Percentiles rank a stretch among this genome's conserved stretches.
phyloP scores from a whole-genome alignment of 1,284 basidiomycete genomes.

The Ceratorhiza oryzae-sativae region DNA sequence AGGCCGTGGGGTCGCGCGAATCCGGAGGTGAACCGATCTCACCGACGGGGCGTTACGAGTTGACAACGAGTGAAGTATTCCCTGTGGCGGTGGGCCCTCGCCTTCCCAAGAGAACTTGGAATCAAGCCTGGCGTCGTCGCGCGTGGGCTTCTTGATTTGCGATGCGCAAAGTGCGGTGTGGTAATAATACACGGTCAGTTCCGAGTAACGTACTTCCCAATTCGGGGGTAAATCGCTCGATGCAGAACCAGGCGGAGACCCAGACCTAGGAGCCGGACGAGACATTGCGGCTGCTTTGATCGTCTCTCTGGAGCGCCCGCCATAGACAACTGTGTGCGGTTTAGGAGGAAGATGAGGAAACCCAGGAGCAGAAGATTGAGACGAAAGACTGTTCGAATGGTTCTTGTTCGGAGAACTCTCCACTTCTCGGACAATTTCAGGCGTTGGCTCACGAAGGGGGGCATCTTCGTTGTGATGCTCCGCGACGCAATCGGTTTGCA shows the following conservation, averaged over 20 bases:
- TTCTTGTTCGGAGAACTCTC: neutral
- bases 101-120: constrained; percentile 15
- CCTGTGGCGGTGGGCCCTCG: constrained; percentile 17
- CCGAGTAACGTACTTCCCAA: constrained; percentile 33
- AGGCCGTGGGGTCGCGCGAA: constrained; percentile 36
- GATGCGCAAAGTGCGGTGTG: constrained; percentile 22
- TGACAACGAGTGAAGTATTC: constrained; percentile 2
- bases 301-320: constrained; percentile 30
- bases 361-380: constrained; percentile 9
- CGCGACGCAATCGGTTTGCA: neutral
- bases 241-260: constrained; percentile 18
- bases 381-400: neutral
- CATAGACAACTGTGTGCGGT: constrained; percentile 16
- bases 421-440: neutral
- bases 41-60: constrained; percentile 37
- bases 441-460: neutral
- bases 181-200: constrained; percentile 33
- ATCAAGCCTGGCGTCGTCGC: constrained; percentile 32
- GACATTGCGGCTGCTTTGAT: constrained; percentile 33
- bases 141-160: constrained; percentile 29
- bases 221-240: constrained; percentile 8
- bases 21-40: constrained; percentile 40
- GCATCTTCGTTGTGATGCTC: neutral
- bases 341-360: constrained; percentile 33
- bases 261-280: constrained; percentile 21